Evolutionary conservation across 495 filamentous ascomycete species (phyloP), one percentile per base, ranked within the genome.

Genomic region (Filosporella fistucella): DNA sequence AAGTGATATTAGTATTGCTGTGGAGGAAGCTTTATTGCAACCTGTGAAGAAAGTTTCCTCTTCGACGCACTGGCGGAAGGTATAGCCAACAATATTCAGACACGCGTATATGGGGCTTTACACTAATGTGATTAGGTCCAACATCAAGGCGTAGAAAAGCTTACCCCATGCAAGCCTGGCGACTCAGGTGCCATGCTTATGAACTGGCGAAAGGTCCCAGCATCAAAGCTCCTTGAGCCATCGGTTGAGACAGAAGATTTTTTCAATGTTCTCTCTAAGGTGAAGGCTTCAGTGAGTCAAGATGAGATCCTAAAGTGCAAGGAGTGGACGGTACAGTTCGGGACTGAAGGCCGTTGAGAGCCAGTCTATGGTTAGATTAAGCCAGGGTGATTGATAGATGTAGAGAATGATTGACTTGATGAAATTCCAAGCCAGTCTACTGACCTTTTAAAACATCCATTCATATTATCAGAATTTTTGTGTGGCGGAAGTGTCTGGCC

Each of bases 1-100:
- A 12, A 42, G 39, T 23, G 39, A 42, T 42, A 42, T 42, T 14
- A 42, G 39, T 16, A 42, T 13, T 14, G 22, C 18, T 2, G 39
- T 42, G n/a, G 21, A 42, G 17, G 39, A 42, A 6, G 39, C 39
- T 9, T 11, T 42, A 6, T 26, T 42, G 22, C 11, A 24, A 13
- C 39, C 39, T 4, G 39, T 42, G 18, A 22, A 25, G 39, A 42
- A 42, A 26, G 23, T 25, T 14, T 25, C 20, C 13, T 42, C 39
- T 13, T 7, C 20, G 5, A 42, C 17, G 23, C 22, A 42, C 22
- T 42, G 23, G 20, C 39, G 39, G 13, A 42, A 26, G 17, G 39
- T 42, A 23, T 13, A 30, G n/a, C n/a, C n/a, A 30, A 30, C 8
- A 8, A 8, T 30, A n/a, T 30, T 30, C 8, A 30, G 28, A n/a